A percentile compares a stretch with the other conserved stretches of the same genome.
Evolutionary conservation across 169 alveolate genomes (phyloP).

Genomic region (Ichthyophthirius multifiliis): DNA sequence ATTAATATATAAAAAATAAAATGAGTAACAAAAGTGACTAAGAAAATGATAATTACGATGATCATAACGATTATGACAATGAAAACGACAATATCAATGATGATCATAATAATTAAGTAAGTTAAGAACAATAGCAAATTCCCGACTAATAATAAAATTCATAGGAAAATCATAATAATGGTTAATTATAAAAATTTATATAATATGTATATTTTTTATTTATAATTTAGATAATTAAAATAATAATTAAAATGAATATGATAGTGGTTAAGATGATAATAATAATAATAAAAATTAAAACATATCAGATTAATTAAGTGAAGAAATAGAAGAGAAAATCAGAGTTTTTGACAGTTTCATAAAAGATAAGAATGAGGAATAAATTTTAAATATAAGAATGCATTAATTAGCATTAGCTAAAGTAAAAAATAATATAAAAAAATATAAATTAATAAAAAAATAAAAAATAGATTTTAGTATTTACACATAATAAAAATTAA

Average conservation of each 20-base stretch:
- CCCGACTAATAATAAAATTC: no score
- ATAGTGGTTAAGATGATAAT: not conserved
- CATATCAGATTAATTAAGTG: conserved; percentile 66
- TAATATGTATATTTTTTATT: no score
- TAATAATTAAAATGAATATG: not conserved
- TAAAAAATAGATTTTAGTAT: conserved; percentile 49
- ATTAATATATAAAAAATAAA: no score
- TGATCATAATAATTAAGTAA: no score
- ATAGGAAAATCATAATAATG: no score
- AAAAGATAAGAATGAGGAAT: conserved; percentile 35
- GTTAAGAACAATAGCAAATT: no score
- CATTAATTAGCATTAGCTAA: conserved; percentile 70
- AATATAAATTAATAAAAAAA: not conserved
- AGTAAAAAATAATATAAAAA: conserved; percentile 17
- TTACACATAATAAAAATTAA: conserved; percentile 61
- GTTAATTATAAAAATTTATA: no score
- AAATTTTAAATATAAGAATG: conserved; percentile 55
- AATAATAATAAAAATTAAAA: conserved; percentile 20
- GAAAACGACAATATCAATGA: no score
- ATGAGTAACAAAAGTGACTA: no score
- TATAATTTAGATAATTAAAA: no score
- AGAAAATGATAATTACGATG: no score
- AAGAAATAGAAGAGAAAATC: conserved; percentile 67
- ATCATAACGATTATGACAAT: no score
- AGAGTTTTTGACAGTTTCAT: conserved; percentile 52